A percentile compares a stretch with the other conserved stretches of the same genome.
These are phyloP conservation scores for Venturia nashicola DNA, from an alignment of 2,329 filamentous ascomycete genomes.

Conservation along the genomic window DNA sequence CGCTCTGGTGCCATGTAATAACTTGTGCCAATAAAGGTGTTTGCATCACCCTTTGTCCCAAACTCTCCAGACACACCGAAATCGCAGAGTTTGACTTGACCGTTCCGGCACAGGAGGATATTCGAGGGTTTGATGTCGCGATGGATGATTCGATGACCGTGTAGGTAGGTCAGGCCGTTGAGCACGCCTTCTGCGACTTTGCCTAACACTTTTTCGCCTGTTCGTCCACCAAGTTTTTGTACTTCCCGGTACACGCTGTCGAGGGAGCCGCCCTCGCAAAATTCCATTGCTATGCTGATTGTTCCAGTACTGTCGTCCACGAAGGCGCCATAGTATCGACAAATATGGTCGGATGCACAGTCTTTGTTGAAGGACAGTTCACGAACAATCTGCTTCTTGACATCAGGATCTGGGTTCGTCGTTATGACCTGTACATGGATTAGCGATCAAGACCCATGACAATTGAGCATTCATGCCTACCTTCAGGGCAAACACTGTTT, in stretches of 20 bases:
- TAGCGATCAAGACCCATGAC: slow-evolving; percentile 1
- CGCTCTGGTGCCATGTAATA: slow-evolving; percentile 99
- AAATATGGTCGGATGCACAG: slow-evolving; percentile 91
- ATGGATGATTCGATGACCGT: slow-evolving; percentile 94
- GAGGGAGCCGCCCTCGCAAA: slow-evolving; percentile 90
- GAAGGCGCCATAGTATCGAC: slow-evolving; percentile 93
- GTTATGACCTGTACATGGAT: slow-evolving; percentile 68
- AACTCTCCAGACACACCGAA: slow-evolving; percentile 97
- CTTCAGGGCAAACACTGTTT: slow-evolving; percentile 93
- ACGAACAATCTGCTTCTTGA: slow-evolving; percentile 95
- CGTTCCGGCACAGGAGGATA: slow-evolving; percentile 82
- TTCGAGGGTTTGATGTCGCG: slow-evolving; percentile 98
- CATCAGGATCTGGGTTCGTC: slow-evolving; percentile 91
- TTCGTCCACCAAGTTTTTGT: slow-evolving; percentile 85
- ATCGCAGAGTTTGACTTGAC: slow-evolving; percentile 94
- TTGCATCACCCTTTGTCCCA: slow-evolving; percentile 94
- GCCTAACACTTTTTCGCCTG: slow-evolving; percentile 91
- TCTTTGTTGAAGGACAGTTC: slow-evolving; percentile 97
- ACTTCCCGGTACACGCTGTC: slow-evolving; percentile 97
- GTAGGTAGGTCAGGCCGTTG: slow-evolving; percentile 85
- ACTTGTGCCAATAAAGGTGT: slow-evolving; percentile 96
- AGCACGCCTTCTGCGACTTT: slow-evolving; percentile 94
- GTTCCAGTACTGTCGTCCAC: slow-evolving; percentile 92
- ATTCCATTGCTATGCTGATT: slow-evolving; percentile 98
- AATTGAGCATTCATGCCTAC: slow-evolving; percentile 34